Percentiles rank a stretch among this genome's conserved stretches.
Conservation (phyloP, 2,329 filamentous ascomycete genomes). For the Fusarium dimerum region DNA sequence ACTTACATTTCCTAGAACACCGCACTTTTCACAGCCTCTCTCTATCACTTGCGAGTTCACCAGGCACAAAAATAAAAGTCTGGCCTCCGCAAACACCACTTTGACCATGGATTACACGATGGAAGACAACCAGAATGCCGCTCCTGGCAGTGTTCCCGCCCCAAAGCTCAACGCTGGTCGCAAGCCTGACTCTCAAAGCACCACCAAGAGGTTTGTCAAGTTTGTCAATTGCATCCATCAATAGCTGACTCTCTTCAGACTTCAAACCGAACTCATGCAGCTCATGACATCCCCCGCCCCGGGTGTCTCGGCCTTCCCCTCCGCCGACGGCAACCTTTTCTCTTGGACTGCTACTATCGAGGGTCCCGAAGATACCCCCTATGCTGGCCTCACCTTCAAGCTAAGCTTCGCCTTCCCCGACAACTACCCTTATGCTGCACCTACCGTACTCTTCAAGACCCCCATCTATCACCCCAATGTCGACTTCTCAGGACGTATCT, state of each 20-base stretch:
- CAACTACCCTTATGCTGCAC: slow-evolving; percentile 91
- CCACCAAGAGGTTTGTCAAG: slow-evolving; percentile 69
- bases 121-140: slow-evolving; percentile 66
- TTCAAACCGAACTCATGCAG: slow-evolving; percentile 97
- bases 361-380: slow-evolving; percentile 88
- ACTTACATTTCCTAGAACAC: neutral
- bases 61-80: neutral
- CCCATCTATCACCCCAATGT: slow-evolving; percentile 99
- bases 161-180: slow-evolving; percentile 61
- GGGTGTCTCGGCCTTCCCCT: slow-evolving; percentile 92
- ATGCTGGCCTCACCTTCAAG: slow-evolving; percentile 85
- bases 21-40: neutral
- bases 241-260: slow-evolving; percentile 50
- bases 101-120: slow-evolving; percentile 46
- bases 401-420: slow-evolving; percentile 86
- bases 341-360: slow-evolving; percentile 93
- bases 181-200: slow-evolving; percentile 69
- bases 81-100: slow-evolving; percentile 9
- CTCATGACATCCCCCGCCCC: slow-evolving; percentile 95
- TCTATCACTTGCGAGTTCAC: neutral
- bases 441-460: slow-evolving; percentile 94
- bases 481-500: slow-evolving; percentile 95
- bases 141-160: slow-evolving; percentile 61
- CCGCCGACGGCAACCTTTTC: slow-evolving; percentile 84
- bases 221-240: slow-evolving; percentile 1